phyloP scores from a whole-genome alignment of 129 eudicot genomes.

The Flaveria bidentis region DNA sequence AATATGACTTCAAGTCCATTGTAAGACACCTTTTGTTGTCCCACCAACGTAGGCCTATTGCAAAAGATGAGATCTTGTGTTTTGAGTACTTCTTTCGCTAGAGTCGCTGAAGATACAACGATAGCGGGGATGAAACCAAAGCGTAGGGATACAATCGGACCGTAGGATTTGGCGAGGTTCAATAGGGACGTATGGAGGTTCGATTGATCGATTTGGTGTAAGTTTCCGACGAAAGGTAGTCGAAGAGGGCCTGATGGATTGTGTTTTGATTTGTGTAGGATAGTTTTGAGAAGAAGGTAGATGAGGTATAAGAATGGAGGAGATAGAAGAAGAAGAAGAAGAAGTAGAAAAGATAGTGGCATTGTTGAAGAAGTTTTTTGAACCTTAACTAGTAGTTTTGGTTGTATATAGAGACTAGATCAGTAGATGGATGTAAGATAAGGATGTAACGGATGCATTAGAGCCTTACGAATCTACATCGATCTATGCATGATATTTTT shows the following conservation, averaged over 20 bases:
- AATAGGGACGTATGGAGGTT: conserved; percentile 24
- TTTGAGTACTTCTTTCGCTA: conserved; percentile 25
- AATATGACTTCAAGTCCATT: conserved; percentile 21
- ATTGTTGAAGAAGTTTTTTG: conserved; percentile 5
- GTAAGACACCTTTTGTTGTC: conserved; percentile 21
- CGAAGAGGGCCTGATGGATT: conserved; percentile 29
- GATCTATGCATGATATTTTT: not conserved
- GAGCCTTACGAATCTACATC: not conserved
- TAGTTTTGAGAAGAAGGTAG: conserved; percentile 27
- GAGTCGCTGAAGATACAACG: conserved; percentile 28
- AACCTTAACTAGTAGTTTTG: not conserved
- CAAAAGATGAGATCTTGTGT: conserved; percentile 26
- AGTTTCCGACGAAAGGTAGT: conserved; percentile 34
- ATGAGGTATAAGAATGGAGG: conserved; percentile 25
- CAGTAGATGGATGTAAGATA: no score
- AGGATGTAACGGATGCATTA: not conserved
- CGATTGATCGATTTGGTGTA: conserved; percentile 29
- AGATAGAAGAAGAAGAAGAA: conserved; percentile 15
- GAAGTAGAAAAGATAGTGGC: not conserved
- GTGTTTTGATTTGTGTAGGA: conserved; percentile 11
- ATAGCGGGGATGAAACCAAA: conserved; percentile 25
- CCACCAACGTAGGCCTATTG: conserved; percentile 15
- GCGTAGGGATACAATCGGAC: conserved; percentile 22
- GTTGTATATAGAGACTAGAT: not conserved
- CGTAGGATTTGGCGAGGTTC: conserved; percentile 32